Conservation (phyloP, 306 rosid species). For the Trifolium pratense region DNA sequence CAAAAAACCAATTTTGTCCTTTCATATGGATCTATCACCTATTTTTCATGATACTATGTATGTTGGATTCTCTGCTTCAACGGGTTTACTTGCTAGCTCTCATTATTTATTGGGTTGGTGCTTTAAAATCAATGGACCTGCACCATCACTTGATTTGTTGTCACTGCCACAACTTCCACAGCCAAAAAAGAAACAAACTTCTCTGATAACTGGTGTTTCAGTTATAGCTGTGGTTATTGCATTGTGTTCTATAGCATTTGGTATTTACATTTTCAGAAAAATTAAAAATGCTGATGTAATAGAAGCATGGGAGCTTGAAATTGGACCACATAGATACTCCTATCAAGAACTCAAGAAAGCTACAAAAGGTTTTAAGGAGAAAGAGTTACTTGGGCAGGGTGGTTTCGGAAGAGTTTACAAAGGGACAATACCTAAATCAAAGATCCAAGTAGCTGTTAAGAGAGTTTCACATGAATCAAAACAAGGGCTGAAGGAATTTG, state of each 20-base stretch:
- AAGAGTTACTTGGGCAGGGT: slow-evolving; percentile 73
- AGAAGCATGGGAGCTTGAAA: slow-evolving; percentile 80
- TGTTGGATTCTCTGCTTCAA: slow-evolving; percentile 87
- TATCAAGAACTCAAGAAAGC: slow-evolving; percentile 82
- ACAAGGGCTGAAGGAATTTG: slow-evolving; percentile 77
- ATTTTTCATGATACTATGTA: slow-evolving; percentile 65
- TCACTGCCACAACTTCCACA: slow-evolving; percentile 68
- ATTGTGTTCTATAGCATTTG: slow-evolving; percentile 36
- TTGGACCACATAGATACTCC: slow-evolving; percentile 84
- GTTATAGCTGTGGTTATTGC: slow-evolving; percentile 42
- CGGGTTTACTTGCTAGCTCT: slow-evolving; percentile 83
- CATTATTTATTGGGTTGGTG: slow-evolving; percentile 87
- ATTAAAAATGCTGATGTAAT: slow-evolving; percentile 66
- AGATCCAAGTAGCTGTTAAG: slow-evolving; percentile 70
- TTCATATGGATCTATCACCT: slow-evolving; percentile 60
- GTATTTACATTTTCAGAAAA: slow-evolving; percentile 53
- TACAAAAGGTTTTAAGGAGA: slow-evolving; percentile 65
- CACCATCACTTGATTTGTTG: slow-evolving; percentile 58
- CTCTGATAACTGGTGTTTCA: slow-evolving; percentile 50
- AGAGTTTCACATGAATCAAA: slow-evolving; percentile 76
- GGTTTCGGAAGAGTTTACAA: slow-evolving; percentile 83
- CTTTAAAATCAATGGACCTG: slow-evolving; percentile 66
- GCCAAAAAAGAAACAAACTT: slow-evolving; percentile 59
- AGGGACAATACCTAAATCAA: slow-evolving; percentile 69
- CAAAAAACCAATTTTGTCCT: slow-evolving; percentile 56